phyloP scores from a whole-genome alignment of 192 early-diverging fungal genomes.

The Geranomyces variabilis region DNA sequence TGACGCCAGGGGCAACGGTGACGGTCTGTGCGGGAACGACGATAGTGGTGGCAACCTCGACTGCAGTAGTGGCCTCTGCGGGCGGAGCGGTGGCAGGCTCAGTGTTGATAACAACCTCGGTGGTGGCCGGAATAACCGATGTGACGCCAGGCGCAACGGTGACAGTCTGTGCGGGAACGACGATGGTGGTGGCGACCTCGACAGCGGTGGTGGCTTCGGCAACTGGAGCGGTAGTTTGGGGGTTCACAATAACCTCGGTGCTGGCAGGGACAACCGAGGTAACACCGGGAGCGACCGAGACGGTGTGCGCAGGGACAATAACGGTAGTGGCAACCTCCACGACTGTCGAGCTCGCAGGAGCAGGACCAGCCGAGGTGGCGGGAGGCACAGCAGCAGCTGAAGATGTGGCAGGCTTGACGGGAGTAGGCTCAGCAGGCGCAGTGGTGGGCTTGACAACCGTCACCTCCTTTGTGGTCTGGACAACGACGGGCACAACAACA shows the following conservation, averaged over 20 bases:
- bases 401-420: background rate
- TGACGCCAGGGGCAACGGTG: background rate
- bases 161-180: background rate
- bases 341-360: background rate
- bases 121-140: background rate
- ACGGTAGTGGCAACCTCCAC: background rate
- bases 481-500: no score
- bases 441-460: no score
- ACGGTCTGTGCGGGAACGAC: background rate
- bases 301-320: background rate
- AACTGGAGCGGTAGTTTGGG: background rate
- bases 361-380: conserved; percentile 5
- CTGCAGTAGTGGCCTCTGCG: background rate
- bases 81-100: background rate
- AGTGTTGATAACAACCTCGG: background rate
- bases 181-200: background rate
- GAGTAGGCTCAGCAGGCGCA: background rate
- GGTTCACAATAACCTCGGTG: background rate
- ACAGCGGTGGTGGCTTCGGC: background rate
- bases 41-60: conserved; percentile 1
- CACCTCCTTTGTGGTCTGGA: no score
- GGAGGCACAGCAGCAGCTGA: background rate
- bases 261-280: background rate
- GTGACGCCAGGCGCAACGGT: background rate
- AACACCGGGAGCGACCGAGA: background rate